Base-by-base conservation (phyloP, 2,329 filamentous ascomycete genomes). In the Aspergillus unguis region DNA sequence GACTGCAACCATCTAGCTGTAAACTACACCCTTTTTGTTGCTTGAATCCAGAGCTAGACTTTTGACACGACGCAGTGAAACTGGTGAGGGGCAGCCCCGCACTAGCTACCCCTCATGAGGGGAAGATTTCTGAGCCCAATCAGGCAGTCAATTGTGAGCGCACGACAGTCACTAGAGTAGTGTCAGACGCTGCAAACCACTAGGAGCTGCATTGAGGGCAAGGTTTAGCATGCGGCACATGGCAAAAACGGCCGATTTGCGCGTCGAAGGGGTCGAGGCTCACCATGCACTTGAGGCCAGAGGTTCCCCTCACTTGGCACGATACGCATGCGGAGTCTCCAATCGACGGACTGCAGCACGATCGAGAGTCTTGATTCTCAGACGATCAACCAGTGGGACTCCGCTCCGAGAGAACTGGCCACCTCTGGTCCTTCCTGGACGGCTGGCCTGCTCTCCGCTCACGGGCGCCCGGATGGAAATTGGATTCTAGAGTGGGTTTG, bases 381-480 rank as follows among this genome's bases (percentile, higher is more conserved):
- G n/a, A 36, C 27, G 35, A 33, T 48, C 47, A 27, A 25, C 36
- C 35, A 40, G 35, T 48, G 45, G 45, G 28, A 40, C 37, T 48
- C 29, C 6, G 29, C 44, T 25, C 29, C 25, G 6, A 36, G 26
- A 17, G 32, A 46, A 29, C 44, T 38, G 44, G 33, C 33, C 44
- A 46, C 44, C 44, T 17, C n/a, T 29, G 26, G 32, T 6, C 6
- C 31, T 38, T 11, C 33, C 4, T 17, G 17, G 17, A 17, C 17
- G 17, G 17, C 17, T 17, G 17, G 17, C 17, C 17, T 17, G 17
- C 35, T 26, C 48, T 44, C 48, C 42, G 38, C 44, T 48, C 43
- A 43, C 27, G 50, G 50, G 43, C 36, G 27, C 27, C 26, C 41
- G 48, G 49, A 48, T 44, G 53, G 35, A 35, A 36, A 29, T 23